Evolutionary conservation across 768 basidiomycete species (phyloP).

Genomic region (Nevesoporus exiguus): DNA sequence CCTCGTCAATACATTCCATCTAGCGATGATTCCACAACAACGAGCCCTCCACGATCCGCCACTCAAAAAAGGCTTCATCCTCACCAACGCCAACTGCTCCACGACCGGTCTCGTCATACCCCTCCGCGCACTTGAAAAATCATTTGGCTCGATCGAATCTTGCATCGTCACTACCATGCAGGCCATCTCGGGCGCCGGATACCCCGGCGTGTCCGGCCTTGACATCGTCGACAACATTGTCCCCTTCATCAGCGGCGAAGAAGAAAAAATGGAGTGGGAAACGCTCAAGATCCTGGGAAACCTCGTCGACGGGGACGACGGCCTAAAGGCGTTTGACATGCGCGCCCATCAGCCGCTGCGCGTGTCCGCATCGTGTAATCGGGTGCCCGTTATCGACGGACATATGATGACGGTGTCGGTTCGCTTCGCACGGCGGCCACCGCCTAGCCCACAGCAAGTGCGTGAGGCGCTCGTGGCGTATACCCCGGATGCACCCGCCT

Average conservation of each 20-base stretch:
- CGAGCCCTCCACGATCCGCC: conserved; percentile 62
- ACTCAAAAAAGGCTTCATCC: conserved; percentile 84
- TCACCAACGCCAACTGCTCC: conserved; percentile 98
- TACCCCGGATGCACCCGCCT: conserved; percentile 72
- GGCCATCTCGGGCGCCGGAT: conserved; percentile 97
- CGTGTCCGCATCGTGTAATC: conserved; percentile 89
- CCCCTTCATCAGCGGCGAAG: conserved; percentile 90
- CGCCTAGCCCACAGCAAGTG: conserved; percentile 85
- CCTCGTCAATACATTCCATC: conserved; percentile 85
- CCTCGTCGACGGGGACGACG: conserved; percentile 53
- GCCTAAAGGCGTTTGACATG: conserved; percentile 73
- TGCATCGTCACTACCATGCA: conserved; percentile 95
- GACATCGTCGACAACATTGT: conserved; percentile 97
- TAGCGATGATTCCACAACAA: conserved; percentile 83
- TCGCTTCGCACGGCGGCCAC: conserved; percentile 72
- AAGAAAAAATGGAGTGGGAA: conserved; percentile 99
- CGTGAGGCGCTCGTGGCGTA: conserved; percentile 74
- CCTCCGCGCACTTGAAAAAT: conserved; percentile 82
- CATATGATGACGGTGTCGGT: conserved; percentile 91
- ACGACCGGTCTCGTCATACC: conserved; percentile 92
- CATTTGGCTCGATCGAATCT: conserved; percentile 92
- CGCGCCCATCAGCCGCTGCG: conserved; percentile 77
- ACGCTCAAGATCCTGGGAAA: conserved; percentile 95
- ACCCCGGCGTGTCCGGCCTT: conserved; percentile 85
- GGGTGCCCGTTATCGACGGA: conserved; percentile 94